A percentile compares a stretch with the other conserved stretches of the same genome.
phyloP scores from a whole-genome alignment of 768 basidiomycete genomes.

The Stropharia rugosoannulata region DNA sequence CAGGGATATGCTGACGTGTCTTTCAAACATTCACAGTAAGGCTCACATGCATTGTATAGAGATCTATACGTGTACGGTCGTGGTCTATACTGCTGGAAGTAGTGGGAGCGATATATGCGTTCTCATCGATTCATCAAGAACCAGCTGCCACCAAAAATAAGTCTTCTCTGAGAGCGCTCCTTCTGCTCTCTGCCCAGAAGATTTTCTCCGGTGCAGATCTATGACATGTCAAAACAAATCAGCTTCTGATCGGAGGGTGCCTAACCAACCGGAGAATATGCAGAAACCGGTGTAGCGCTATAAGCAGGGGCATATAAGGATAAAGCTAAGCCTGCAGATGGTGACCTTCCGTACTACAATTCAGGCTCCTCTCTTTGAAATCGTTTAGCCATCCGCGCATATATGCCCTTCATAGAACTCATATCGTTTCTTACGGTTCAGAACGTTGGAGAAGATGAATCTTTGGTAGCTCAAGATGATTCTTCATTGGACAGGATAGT shows the following conservation, averaged over 20 bases:
- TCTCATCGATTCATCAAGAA: too few species aligned
- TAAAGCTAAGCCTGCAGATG: not conserved
- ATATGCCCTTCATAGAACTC: conserved; percentile 5
- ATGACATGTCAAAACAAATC: not conserved
- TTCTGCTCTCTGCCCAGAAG: conserved; percentile 1
- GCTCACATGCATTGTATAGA: too few species aligned
- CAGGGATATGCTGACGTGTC: not conserved
- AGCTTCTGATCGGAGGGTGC: not conserved
- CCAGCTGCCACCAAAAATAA: too few species aligned
- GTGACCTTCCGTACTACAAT: not conserved
- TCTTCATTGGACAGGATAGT: not conserved
- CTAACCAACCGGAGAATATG: not conserved
- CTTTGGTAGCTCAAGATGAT: not conserved
- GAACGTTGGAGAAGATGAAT: not conserved
- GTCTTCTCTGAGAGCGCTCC: too few species aligned
- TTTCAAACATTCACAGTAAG: too few species aligned
- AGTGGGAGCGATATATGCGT: too few species aligned
- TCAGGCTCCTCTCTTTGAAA: not conserved
- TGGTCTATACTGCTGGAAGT: too few species aligned
- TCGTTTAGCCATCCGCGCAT: not conserved
- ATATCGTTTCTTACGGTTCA: not conserved
- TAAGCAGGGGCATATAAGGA: not conserved
- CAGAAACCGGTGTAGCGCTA: not conserved
- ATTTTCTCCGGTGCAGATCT: conserved; percentile 6
- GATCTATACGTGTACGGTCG: too few species aligned